phyloP scores from a whole-genome alignment of 768 basidiomycete species.

The Hygrocybe punicea region DNA sequence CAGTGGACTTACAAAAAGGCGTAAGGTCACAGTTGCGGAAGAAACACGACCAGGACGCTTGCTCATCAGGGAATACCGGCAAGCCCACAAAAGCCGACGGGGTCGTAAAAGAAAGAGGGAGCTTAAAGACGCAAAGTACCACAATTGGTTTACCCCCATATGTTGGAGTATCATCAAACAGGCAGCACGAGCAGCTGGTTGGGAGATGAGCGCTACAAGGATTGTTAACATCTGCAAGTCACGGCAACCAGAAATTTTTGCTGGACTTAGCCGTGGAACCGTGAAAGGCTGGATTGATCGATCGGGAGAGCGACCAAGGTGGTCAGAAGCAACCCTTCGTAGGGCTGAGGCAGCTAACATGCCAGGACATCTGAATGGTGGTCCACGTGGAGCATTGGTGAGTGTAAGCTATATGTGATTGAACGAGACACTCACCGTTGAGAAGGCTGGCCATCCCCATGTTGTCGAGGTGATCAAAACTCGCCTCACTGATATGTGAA shows the following conservation, averaged over 20 bases:
- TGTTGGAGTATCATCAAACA: conserved; percentile 8
- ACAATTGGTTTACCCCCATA: conserved; percentile 13
- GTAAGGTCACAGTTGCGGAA: conserved; percentile 4
- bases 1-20: background rate
- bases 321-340: conserved; percentile 8
- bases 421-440: background rate
- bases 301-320: conserved; percentile 13
- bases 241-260: conserved; percentile 13
- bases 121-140: background rate
- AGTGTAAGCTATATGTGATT: background rate
- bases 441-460: background rate
- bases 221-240: conserved; percentile 18
- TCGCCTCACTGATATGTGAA: no score
- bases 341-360: background rate
- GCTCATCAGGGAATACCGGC: conserved; percentile 1
- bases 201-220: conserved; percentile 12
- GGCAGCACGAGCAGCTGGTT: conserved; percentile 11
- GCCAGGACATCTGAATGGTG: background rate
- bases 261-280: conserved; percentile 14
- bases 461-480: background rate
- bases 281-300: conserved; percentile 27
- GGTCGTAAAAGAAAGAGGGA: conserved; percentile 5
- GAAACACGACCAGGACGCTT: conserved; percentile 9
- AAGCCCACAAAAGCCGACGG: conserved; percentile 4
- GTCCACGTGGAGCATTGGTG: background rate